Evolutionary conservation across 257 asterid genomes (phyloP).

Genomic region (Fraxinus anomala): DNA sequence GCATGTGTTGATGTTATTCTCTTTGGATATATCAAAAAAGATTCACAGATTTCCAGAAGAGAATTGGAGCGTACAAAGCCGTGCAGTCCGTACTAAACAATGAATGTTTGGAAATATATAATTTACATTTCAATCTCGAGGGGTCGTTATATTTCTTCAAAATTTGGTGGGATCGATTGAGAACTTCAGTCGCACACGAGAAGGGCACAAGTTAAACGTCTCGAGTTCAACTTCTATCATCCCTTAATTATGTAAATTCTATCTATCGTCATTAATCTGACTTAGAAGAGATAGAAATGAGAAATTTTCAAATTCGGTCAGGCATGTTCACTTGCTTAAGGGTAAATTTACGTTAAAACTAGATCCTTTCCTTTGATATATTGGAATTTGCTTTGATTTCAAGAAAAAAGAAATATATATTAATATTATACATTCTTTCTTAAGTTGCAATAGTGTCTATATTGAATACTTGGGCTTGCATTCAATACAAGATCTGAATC

Average conservation of each 20-base stretch:
- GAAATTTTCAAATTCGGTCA: background rate
- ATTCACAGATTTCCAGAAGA: conserved; percentile 30
- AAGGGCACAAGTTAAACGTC: too few species aligned
- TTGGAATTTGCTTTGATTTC: background rate
- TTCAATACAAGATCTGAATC: too few species aligned
- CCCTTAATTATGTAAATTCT: too few species aligned
- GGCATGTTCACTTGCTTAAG: background rate
- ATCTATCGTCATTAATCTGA: too few species aligned
- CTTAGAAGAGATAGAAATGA: background rate
- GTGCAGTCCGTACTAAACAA: conserved; percentile 4
- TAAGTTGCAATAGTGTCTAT: too few species aligned
- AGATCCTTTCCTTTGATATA: background rate
- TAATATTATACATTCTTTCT: too few species aligned
- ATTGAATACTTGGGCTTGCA: background rate
- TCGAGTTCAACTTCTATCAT: too few species aligned
- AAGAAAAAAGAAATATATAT: background rate
- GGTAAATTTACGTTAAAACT: background rate
- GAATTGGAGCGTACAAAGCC: conserved; percentile 16
- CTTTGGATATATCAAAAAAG: conserved; percentile 7
- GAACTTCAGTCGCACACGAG: too few species aligned
- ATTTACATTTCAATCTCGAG: too few species aligned
- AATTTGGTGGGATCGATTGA: too few species aligned
- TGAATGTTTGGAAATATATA: background rate
- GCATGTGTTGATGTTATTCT: conserved; percentile 44
- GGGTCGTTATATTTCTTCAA: too few species aligned